Conservation (phyloP, 208 protist species). For the Leishmania aethiopica region DNA sequence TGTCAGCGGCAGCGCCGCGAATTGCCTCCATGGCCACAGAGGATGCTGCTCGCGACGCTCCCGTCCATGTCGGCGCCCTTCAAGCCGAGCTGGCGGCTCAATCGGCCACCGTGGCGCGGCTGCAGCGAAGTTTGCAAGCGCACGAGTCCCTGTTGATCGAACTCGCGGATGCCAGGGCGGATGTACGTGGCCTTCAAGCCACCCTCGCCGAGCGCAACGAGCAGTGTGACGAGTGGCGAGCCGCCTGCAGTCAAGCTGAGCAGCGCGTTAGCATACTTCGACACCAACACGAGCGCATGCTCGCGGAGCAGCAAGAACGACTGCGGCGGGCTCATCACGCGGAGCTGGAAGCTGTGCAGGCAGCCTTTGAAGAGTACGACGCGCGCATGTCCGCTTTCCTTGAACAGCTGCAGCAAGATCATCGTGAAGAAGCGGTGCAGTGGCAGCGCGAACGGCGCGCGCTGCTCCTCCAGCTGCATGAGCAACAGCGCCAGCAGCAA, state of each 20-base stretch:
- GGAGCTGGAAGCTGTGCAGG: constrained; percentile 45
- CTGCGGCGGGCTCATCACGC: constrained; percentile 36
- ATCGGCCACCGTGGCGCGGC: constrained; percentile 15
- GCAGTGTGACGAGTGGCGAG: constrained; percentile 20
- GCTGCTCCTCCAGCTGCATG: constrained; percentile 36
- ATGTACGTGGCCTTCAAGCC: constrained; percentile 1
- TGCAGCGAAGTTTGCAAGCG: constrained; percentile 21
- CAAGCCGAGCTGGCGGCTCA: constrained; percentile 16
- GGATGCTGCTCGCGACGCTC: neutral
- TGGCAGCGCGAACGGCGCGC: constrained; percentile 44
- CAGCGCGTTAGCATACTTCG: constrained; percentile 1
- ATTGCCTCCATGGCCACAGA: neutral
- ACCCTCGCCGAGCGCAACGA: constrained; percentile 14
- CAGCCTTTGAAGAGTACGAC: constrained; percentile 60
- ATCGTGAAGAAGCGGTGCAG: constrained; percentile 32
- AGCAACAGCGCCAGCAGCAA: constrained; percentile 9
- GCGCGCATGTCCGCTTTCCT: constrained; percentile 43
- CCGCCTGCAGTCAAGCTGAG: constrained; percentile 14
- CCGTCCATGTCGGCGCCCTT: neutral
- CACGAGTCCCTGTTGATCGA: constrained; percentile 28
- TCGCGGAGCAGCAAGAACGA: constrained; percentile 33
- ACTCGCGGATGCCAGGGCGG: constrained; percentile 13
- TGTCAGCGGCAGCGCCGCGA: neutral
- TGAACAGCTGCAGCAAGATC: constrained; percentile 38
- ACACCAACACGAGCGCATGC: constrained; percentile 28